phyloP scores from a whole-genome alignment of 495 filamentous ascomycete species.

The Neurospora intermedia region DNA sequence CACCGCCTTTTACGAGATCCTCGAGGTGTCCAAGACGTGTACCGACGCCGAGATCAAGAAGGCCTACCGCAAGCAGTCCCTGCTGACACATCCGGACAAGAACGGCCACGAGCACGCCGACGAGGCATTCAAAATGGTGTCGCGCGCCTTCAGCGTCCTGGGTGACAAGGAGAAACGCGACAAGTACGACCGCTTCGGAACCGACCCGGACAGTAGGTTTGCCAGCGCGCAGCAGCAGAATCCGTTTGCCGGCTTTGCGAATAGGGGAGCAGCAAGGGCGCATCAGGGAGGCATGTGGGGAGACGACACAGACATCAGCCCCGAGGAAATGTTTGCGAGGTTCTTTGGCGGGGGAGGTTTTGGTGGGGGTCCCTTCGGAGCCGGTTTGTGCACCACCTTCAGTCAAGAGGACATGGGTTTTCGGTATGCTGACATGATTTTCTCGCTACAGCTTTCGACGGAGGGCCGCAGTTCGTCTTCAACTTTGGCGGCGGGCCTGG shows the following conservation, averaged over 20 bases:
- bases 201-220: constrained; percentile 83
- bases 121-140: constrained; percentile 97
- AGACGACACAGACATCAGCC: constrained; percentile 77
- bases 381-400: constrained; percentile 8
- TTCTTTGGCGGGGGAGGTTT: constrained; percentile 82
- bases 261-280: constrained; percentile 32
- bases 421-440: constrained; percentile 1
- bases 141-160: constrained; percentile 83
- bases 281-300: constrained; percentile 46
- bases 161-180: constrained; percentile 87
- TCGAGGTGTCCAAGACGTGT: constrained; percentile 54
- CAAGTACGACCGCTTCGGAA: constrained; percentile 77
- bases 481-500: constrained; percentile 78
- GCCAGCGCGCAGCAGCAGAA: constrained; percentile 45
- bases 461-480: constrained; percentile 80
- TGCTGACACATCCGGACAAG: constrained; percentile 93
- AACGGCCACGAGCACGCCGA: constrained; percentile 95
- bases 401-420: not conserved
- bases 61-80: constrained; percentile 81
- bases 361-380: constrained; percentile 48
- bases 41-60: constrained; percentile 81
- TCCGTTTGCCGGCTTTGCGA: constrained; percentile 67
- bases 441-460: constrained; percentile 41
- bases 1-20: constrained; percentile 86
- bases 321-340: constrained; percentile 90